Conservation (phyloP, 768 basidiomycete genomes). For the Suillus luteus region DNA sequence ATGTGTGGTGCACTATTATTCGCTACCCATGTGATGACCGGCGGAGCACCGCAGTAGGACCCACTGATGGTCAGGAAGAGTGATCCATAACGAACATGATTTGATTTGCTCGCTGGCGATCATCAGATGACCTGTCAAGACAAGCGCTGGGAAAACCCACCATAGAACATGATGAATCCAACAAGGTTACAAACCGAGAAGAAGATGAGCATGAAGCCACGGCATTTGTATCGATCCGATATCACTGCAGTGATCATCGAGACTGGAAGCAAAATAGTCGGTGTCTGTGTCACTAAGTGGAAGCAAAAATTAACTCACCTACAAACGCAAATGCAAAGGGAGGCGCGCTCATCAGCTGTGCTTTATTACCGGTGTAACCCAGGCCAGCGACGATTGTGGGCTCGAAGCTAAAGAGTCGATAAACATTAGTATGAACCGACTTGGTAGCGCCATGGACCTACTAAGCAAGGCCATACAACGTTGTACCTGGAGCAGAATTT, state of each 20-base stretch:
- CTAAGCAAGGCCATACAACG: conserved; percentile 24
- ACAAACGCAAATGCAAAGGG: conserved; percentile 55
- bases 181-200: conserved; percentile 44
- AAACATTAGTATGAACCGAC: conserved; percentile 40
- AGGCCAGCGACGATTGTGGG: conserved; percentile 70
- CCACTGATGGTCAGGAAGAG: conserved; percentile 58
- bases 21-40: conserved; percentile 58
- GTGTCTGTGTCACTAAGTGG: not conserved
- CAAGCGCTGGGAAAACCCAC: conserved; percentile 32
- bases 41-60: conserved; percentile 53
- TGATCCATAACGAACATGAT: conserved; percentile 50
- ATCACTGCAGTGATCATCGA: conserved; percentile 45
- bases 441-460: conserved; percentile 34
- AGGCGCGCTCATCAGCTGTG: conserved; percentile 65
- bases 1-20: conserved; percentile 62
- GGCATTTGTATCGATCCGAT: conserved; percentile 54
- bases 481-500: conserved; percentile 19
- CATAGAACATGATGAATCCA: conserved; percentile 59
- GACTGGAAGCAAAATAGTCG: conserved; percentile 27
- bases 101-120: conserved; percentile 31
- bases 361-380: conserved; percentile 53
- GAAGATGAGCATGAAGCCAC: conserved; percentile 49
- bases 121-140: not conserved
- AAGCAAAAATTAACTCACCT: conserved; percentile 33
- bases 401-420: conserved; percentile 56